phyloP scores from a whole-genome alignment of 371 early-diverging fungal species.

The Batrachochytrium dendrobatidis region DNA sequence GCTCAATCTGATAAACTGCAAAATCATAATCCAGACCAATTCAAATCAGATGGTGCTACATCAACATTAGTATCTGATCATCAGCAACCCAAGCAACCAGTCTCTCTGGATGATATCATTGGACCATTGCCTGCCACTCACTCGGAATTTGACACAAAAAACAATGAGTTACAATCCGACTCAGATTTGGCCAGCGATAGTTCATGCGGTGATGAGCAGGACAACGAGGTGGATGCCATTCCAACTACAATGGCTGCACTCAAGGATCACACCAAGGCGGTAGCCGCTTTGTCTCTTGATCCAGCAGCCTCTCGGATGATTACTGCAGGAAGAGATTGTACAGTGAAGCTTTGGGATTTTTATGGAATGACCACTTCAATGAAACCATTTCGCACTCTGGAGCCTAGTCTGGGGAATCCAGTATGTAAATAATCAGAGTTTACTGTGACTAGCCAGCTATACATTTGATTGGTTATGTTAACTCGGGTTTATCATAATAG shows the following conservation, averaged over 20 bases:
- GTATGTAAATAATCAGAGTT: constrained; percentile 16
- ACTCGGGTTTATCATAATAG: constrained; percentile 10
- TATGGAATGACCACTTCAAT: constrained; percentile 74
- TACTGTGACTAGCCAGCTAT: too few relatives aligned
- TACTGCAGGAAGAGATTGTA: constrained; percentile 75
- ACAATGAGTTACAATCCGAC: not conserved
- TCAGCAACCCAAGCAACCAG: too few relatives aligned
- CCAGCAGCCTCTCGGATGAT: constrained; percentile 73
- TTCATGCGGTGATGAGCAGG: too few relatives aligned
- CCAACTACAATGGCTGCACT: constrained; percentile 62
- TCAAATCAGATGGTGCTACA: too few relatives aligned
- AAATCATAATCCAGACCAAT: too few relatives aligned
- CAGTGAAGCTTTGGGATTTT: constrained; percentile 87
- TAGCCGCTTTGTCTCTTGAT: constrained; percentile 76
- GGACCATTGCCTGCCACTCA: not conserved
- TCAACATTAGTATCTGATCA: too few relatives aligned
- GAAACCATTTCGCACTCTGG: constrained; percentile 70
- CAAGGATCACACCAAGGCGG: constrained; percentile 60
- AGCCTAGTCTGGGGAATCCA: constrained; percentile 76
- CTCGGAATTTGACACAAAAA: not conserved
- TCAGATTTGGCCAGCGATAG: not conserved
- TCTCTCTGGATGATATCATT: not conserved
- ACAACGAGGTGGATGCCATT: constrained; percentile 31
- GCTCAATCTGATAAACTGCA: too few relatives aligned
- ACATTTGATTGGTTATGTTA: not conserved